Percentiles rank a stretch among this genome's conserved stretches.
These are phyloP conservation scores for Fusarium agapanthi DNA, from an alignment of 2,329 filamentous ascomycete species.

Conservation along the genomic window DNA sequence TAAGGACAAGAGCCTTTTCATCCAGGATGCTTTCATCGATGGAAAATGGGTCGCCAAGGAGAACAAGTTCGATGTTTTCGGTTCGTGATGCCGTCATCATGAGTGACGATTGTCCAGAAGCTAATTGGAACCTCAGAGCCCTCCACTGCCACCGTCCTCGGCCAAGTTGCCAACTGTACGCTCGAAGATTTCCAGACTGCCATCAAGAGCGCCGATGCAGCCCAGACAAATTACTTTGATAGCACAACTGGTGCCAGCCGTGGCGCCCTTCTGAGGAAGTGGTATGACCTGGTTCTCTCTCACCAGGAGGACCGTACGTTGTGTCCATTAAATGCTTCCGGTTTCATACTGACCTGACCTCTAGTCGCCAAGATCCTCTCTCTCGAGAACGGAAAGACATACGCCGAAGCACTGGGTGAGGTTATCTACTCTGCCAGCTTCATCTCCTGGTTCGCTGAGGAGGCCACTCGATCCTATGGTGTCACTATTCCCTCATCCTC, in stretches of 20 bases:
- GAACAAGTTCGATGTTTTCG: constrained; percentile 43
- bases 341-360: not conserved
- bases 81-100: constrained; percentile 22
- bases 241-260: constrained; percentile 41
- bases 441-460: constrained; percentile 64
- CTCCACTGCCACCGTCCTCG: constrained; percentile 41
- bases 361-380: constrained; percentile 50
- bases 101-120: not conserved
- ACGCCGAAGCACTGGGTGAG: constrained; percentile 62
- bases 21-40: constrained; percentile 43
- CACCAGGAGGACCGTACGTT: constrained; percentile 42
- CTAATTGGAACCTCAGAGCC: constrained; percentile 32
- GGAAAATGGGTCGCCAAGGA: constrained; percentile 42
- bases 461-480: constrained; percentile 63
- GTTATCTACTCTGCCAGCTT: constrained; percentile 64
- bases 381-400: constrained; percentile 65
- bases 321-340: not conserved
- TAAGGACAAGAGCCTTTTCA: constrained; percentile 42
- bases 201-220: constrained; percentile 40
- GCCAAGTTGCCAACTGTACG: constrained; percentile 40
- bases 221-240: constrained; percentile 40
- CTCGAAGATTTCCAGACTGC: constrained; percentile 41
- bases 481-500: constrained; percentile 66
- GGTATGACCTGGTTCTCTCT: constrained; percentile 41
- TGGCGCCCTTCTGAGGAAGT: constrained; percentile 42